These are phyloP conservation scores for Speleostelium caveatum DNA, from an alignment of 78 protist species.

Conservation along the genomic window DNA sequence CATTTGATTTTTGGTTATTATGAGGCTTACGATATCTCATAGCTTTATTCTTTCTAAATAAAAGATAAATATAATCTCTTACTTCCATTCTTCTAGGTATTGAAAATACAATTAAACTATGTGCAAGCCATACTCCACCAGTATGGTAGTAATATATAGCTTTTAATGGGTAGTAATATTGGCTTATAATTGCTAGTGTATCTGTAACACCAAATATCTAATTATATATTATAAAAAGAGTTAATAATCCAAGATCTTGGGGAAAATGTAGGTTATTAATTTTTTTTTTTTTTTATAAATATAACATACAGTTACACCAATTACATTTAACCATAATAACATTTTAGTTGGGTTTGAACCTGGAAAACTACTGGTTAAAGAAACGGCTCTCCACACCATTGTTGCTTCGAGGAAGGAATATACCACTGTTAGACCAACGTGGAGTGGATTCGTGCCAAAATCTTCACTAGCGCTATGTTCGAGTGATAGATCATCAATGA, in stretches of 20 bases:
- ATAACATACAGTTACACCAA: constrained; percentile 22
- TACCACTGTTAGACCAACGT: constrained; percentile 16
- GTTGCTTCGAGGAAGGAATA: constrained; percentile 59
- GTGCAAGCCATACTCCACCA: constrained; percentile 35
- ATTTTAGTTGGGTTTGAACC: constrained; percentile 30
- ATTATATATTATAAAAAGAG: too few relatives aligned
- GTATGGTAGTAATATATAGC: constrained; percentile 40
- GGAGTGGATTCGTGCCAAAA: constrained; percentile 6
- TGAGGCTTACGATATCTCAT: too few relatives aligned
- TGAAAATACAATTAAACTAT: constrained; percentile 24
- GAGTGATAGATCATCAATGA: not conserved
- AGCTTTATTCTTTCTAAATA: constrained; percentile 16
- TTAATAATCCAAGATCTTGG: too few relatives aligned
- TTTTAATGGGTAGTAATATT: constrained; percentile 30
- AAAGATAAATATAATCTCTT: constrained; percentile 30
- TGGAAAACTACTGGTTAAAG: constrained; percentile 32
- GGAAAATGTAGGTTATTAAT: too few relatives aligned
- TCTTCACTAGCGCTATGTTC: not conserved
- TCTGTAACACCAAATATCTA: constrained; percentile 56
- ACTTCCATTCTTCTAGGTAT: constrained; percentile 53
- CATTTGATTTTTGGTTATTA: too few relatives aligned
- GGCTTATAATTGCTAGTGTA: constrained; percentile 22
- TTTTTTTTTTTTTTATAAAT: too few relatives aligned
- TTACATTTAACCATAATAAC: constrained; percentile 14
- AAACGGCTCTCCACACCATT: constrained; percentile 56